Evolutionary conservation across 23 red algal genomes (phyloP), one percentile per base, ranked within the genome.

Genomic region (Porphyridium purpureum): DNA sequence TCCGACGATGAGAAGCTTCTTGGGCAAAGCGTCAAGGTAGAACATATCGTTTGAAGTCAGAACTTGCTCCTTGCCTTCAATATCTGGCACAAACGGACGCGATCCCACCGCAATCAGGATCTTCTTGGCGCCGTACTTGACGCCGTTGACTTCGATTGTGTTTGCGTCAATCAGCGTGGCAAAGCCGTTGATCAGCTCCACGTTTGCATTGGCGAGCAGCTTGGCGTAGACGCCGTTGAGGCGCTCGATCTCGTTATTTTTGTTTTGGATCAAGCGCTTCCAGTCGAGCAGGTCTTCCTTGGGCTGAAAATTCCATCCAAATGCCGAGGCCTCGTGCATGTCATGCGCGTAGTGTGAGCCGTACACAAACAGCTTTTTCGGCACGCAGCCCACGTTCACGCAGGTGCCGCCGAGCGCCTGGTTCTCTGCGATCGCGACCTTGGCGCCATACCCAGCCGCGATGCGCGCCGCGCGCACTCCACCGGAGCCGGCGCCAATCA

Each of bases 321-420:
- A 98, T 0, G 80, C 63, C 2, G 50, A 26, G 14, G 90, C 74
- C 23, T 98, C 90, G 28, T 69, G 54, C 50, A 98, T 73, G 32
- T 98, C 80, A 32, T 80, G 67, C 21, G 57, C 50, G 50, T 86
- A 98, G 36, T 98, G 90, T 8, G 73, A 60, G 22, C 90, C 81
- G 46, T 98, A 98, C 5, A 80, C 65, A 32, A 98, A 98, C n/a
- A 98, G 65, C 49, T 98, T 98, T 46, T 98, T 98, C 0, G 90
- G 90, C 21, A 98, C 73, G 33, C 90, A 98, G 2, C 90, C 90
- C 21, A 98, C 90, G 47, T 98, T 98, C 23, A 98, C 90, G 50
- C 90, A 98, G 30, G 90, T 98, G 21, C 90, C 90, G 20, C 90
- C 90, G 29, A 86, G 46, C 5, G 71, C 54, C 5, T 31, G 63